These are phyloP conservation scores for Aspergillus uvarum DNA, from an alignment of 2,329 filamentous ascomycete species.

Conservation along the genomic window DNA sequence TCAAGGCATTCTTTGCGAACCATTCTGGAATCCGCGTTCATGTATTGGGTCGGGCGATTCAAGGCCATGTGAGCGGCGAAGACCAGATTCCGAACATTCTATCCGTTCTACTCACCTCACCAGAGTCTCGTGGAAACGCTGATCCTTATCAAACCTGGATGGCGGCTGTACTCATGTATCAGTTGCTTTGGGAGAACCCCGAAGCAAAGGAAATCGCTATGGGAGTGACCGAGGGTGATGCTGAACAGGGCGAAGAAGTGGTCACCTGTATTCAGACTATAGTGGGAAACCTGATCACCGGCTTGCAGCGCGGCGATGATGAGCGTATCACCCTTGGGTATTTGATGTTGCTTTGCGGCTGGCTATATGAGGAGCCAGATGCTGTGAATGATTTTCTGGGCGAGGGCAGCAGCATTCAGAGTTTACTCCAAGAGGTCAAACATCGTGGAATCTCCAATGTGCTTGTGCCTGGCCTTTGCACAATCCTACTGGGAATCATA, in stretches of 20 bases:
- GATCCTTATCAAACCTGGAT: slow-evolving; percentile 92
- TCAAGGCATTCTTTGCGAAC: slow-evolving; percentile 87
- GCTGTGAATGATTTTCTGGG: slow-evolving; percentile 90
- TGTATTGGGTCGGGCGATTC: slow-evolving; percentile 84
- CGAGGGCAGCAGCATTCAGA: slow-evolving; percentile 90
- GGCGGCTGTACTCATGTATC: slow-evolving; percentile 80
- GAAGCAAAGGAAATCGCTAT: slow-evolving; percentile 78
- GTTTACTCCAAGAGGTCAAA: slow-evolving; percentile 72
- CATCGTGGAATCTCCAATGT: slow-evolving; percentile 60
- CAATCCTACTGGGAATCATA: slow-evolving; percentile 78
- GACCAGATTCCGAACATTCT: slow-evolving; percentile 88
- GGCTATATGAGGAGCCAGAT: slow-evolving; percentile 89
- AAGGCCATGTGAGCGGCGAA: slow-evolving; percentile 73
- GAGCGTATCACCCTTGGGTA: slow-evolving; percentile 79
- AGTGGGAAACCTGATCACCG: slow-evolving; percentile 78
- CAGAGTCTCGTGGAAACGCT: slow-evolving; percentile 58
- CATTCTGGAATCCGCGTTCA: slow-evolving; percentile 80
- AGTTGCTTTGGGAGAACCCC: slow-evolving; percentile 76
- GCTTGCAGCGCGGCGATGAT: slow-evolving; percentile 73
- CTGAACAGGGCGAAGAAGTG: slow-evolving; percentile 85
- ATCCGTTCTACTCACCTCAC: slow-evolving; percentile 72
- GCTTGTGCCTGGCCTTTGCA: slow-evolving; percentile 77
- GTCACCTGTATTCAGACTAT: slow-evolving; percentile 90
- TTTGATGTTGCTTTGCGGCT: slow-evolving; percentile 81
- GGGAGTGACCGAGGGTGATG: slow-evolving; percentile 83